Evolutionary conservation across 1,284 basidiomycete species (phyloP), one percentile per base, ranked within the genome.

Genomic region (Ustilago sp.): DNA sequence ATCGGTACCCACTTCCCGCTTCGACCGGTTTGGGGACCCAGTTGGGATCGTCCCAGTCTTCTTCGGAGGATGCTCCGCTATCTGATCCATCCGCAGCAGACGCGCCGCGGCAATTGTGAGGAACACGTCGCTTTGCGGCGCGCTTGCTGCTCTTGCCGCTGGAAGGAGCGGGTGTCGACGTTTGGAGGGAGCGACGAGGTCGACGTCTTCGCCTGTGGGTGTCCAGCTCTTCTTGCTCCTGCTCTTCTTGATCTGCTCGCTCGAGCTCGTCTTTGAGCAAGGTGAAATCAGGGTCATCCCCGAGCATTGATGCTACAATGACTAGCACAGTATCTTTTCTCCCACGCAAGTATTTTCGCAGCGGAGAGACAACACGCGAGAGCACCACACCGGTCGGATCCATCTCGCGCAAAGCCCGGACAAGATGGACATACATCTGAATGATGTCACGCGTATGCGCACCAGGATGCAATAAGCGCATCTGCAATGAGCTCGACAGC

Each of bases 391-490:
- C 95, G 0, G 92, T 92, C 1, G 95, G 93, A 85, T 99, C 96
- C 34, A 99, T 88, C 52, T 95, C 90, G 1, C 95, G 91, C 15
- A 99, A 87, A 80, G 93, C 94, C 74, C 93, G 92, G 82, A 99
- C 98, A 1, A 94, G 95, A 2, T 92, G 91, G n/a, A 98, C 93
- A 86, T 99, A 99, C 89, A 94, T 92, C 2, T 91, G 89, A 23
- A 99, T 89, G 70, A 99, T 95, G 77, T 94, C 91, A 80, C 93
- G 93, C 0, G 97, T 99, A 75, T 95, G 94, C 2, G 95, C 94
- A 9, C 95, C 97, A 0, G 97, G 97, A 84, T 99, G 96, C 13
- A 99, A 90, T 0, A 99, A 89, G 4, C 96, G 92, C 82, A 63
- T 64, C 47, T 67, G 56, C 32, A 73, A 74, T 43, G 94, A 95